Evolutionary conservation across 2,329 filamentous ascomycete species (phyloP), one percentile per base, ranked within the genome.

Genomic region (Aspergillus sp.): DNA sequence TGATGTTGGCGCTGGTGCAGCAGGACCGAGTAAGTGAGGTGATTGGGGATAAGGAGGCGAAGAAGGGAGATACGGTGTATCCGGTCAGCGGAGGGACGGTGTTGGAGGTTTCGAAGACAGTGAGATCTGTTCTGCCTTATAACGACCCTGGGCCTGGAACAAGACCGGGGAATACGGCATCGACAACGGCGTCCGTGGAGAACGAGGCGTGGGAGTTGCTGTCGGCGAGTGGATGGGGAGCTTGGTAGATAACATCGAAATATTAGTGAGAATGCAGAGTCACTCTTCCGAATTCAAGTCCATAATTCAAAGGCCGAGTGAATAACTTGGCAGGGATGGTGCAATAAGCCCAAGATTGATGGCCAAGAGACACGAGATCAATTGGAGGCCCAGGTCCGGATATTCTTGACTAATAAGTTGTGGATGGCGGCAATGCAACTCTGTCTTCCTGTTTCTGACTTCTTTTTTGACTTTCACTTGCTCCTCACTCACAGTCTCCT

Each of bases 1-100:
- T 81, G 2, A 86, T 87, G 84, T 60, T 86, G 56, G 75, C 78
- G 40, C 79, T 83, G 56, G 71, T 85, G 39, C 80, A 83, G 60
- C 80, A 83, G 46, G 71, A 78, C 4, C 73, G 76, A 30, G 70
- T 78, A 20, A 69, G 69, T 56, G 67, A 71, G 57, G 69, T 66
- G 20, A 73, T 72, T 50, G 72, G 72, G 3, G 68, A 74, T 57
- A 65, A 64, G 37, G 63, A 64, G 9, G 68, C 69, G n/a, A 61
- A 61, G 15, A 20, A 37, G 30, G 40, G 40, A 20, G 72, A 67
- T 2, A 63, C 56, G 6, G 67, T 69, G 42, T 74, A 71, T 51
- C 63, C 58, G 3, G 67, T 84, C 42, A 68, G 67, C 2, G 82
- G 80, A 3, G 82, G 83, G 0, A 81, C 77, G 15, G 76, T 86